Percentiles rank a stretch among this genome's conserved stretches.
Conservation (phyloP, 768 basidiomycete species). For the Leccinum subgranulosum region DNA sequence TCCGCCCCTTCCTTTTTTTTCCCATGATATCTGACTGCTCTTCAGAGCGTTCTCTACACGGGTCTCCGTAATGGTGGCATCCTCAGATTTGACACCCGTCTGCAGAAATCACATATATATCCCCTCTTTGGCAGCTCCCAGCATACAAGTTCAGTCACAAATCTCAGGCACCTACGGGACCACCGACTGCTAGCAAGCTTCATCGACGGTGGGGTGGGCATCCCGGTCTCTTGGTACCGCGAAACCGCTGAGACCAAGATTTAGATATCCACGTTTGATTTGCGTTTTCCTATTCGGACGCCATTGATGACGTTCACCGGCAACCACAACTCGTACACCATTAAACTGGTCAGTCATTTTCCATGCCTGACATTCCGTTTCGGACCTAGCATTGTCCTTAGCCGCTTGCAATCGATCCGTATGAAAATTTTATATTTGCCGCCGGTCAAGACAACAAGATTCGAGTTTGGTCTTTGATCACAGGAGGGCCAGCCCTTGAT, state of each 20-base stretch:
- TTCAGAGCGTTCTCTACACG: conserved; percentile 49
- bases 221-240: background rate
- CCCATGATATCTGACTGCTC: background rate
- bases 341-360: conserved; percentile 44
- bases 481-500: conserved; percentile 38
- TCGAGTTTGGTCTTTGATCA: conserved; percentile 65
- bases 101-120: conserved; percentile 33
- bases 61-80: conserved; percentile 62
- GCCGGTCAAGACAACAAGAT: conserved; percentile 65
- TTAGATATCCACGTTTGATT: conserved; percentile 60
- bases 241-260: background rate
- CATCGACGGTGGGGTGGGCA: conserved; percentile 57
- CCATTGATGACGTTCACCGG: conserved; percentile 52
- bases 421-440: conserved; percentile 59
- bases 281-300: conserved; percentile 47
- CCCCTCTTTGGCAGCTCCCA: conserved; percentile 39
- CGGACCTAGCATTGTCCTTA: conserved; percentile 26
- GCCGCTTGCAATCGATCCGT: conserved; percentile 61
- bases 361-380: background rate
- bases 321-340: conserved; percentile 54
- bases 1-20: background rate
- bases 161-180: conserved; percentile 48
- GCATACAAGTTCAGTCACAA: conserved; percentile 47
- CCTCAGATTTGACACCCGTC: conserved; percentile 55
- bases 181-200: conserved; percentile 55